A percentile compares a stretch with the other conserved stretches of the same genome.
Conservation (phyloP, 2,329 filamentous ascomycete genomes). For the Aspergillus hortae region DNA sequence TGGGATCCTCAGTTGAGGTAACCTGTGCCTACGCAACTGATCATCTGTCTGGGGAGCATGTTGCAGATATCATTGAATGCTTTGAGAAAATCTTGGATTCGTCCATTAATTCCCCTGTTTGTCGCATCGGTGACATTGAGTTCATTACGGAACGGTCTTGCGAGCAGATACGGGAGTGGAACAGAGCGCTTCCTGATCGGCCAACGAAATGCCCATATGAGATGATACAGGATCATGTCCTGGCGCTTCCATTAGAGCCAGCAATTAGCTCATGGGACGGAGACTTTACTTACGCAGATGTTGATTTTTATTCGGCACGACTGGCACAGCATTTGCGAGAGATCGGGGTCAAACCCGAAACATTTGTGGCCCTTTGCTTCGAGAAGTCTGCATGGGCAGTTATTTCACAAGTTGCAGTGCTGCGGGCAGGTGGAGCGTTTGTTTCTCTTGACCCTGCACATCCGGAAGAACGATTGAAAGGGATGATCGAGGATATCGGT, state of each 20-base stretch:
- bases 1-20: slow-evolving; percentile 39
- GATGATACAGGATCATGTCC: slow-evolving; percentile 31
- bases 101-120: slow-evolving; percentile 18
- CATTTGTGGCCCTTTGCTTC: slow-evolving; percentile 39
- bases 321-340: slow-evolving; percentile 34
- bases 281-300: slow-evolving; percentile 33
- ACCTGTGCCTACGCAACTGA: slow-evolving; percentile 53
- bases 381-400: slow-evolving; percentile 44
- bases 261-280: slow-evolving; percentile 36
- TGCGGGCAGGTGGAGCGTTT: slow-evolving; percentile 43
- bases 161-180: slow-evolving; percentile 33
- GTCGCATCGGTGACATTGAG: slow-evolving; percentile 26
- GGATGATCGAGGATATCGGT: slow-evolving; percentile 33
- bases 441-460: slow-evolving; percentile 40
- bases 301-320: slow-evolving; percentile 36
- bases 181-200: slow-evolving; percentile 23
- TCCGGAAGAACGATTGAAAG: slow-evolving; percentile 33
- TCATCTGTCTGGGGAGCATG: slow-evolving; percentile 42
- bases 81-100: slow-evolving; percentile 32
- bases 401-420: slow-evolving; percentile 38
- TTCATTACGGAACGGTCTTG: slow-evolving; percentile 29
- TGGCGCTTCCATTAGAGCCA: slow-evolving; percentile 19
- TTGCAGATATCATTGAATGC: slow-evolving; percentile 28
- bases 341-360: slow-evolving; percentile 38
- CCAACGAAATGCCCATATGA: slow-evolving; percentile 35